Base-by-base conservation (phyloP, 2,329 filamentous ascomycete genomes). In the Microdochium paspali region DNA sequence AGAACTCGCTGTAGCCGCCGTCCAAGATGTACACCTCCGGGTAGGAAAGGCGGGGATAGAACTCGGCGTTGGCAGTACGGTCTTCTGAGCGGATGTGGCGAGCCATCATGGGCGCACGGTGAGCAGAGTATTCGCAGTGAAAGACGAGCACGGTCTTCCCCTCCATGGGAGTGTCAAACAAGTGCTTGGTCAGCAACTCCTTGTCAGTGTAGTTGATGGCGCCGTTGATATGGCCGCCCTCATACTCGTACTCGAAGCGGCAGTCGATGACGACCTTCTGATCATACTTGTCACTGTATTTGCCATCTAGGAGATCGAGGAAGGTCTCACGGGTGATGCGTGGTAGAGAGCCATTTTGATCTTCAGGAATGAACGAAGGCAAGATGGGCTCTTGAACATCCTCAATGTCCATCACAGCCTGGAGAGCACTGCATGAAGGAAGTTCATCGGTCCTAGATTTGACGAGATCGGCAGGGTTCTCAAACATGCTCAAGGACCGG, bases 171-270 rank as follows among this genome's bases (percentile, higher is more conserved):
- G 72, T 75, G 48, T 80, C 70, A 65, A 98, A 95, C 44, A 98
- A 79, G 55, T 90, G 82, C 47, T 74, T 74, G 9, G 89, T 82
- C 49, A 98, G 75, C 51, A 86, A 71, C 59, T 98, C 91, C 68
- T 96, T 96, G 71, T 96, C 89, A 68, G 95, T 97, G 73, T 90
- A 93, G 72, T 98, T 98, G 68, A 95, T 75, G 40, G 93, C 93
- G 18, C 87, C 87, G 56, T 90, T 80, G 61, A 98, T 96, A 65
- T 98, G 93, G 28, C 93, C 93, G 48, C 93, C 93, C 15, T 95
- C 85, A 63, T 94, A 98, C 69, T 98, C 93, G 66, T 98, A 98
- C 73, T 98, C 93, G 63, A 98, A 98, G 20, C 93, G 87, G 66
- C 93, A 98, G 66, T 98, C 93, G 59, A 98, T 85, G 59, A 98